Evolutionary conservation across 148 eudicot species (phyloP).

Genomic region (Diospyros kaki): DNA sequence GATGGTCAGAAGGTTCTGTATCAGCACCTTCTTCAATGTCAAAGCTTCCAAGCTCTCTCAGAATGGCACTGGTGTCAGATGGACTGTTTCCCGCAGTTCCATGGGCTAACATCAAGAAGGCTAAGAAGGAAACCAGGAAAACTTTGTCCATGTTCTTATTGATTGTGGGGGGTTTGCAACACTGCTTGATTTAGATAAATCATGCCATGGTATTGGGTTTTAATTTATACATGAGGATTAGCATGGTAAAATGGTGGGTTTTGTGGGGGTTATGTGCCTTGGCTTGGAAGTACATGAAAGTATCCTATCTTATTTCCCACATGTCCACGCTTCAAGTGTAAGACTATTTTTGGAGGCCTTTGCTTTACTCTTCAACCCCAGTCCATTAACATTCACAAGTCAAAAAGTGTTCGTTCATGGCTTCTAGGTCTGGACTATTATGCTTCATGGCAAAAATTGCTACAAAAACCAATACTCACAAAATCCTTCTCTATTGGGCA

Average conservation of each 20-base stretch:
- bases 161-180: slow-evolving; percentile 16
- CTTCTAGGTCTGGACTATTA: background rate
- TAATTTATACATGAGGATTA: slow-evolving; percentile 60
- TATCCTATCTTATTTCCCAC: slow-evolving; percentile 30
- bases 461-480: background rate
- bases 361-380: slow-evolving; percentile 82
- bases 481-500: background rate
- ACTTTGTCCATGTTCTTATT: slow-evolving; percentile 40
- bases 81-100: slow-evolving; percentile 29
- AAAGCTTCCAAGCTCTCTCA: slow-evolving; percentile 36
- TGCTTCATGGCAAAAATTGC: background rate
- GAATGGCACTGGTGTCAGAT: slow-evolving; percentile 27
- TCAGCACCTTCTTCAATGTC: slow-evolving; percentile 49
- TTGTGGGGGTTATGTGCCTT: slow-evolving; percentile 52
- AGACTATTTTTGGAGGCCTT: slow-evolving; percentile 49
- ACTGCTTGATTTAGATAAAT: slow-evolving; percentile 36
- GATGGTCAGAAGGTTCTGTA: slow-evolving; percentile 26
- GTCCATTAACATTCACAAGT: slow-evolving; percentile 7
- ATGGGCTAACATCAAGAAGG: slow-evolving; percentile 42
- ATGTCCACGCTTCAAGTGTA: slow-evolving; percentile 84
- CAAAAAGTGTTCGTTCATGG: slow-evolving; percentile 2
- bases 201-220: slow-evolving; percentile 27
- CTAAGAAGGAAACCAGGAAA: slow-evolving; percentile 24
- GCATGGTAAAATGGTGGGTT: slow-evolving; percentile 32
- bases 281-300: slow-evolving; percentile 81